Conservation (phyloP, 257 asterid genomes). For the Gentiana straminea region DNA sequence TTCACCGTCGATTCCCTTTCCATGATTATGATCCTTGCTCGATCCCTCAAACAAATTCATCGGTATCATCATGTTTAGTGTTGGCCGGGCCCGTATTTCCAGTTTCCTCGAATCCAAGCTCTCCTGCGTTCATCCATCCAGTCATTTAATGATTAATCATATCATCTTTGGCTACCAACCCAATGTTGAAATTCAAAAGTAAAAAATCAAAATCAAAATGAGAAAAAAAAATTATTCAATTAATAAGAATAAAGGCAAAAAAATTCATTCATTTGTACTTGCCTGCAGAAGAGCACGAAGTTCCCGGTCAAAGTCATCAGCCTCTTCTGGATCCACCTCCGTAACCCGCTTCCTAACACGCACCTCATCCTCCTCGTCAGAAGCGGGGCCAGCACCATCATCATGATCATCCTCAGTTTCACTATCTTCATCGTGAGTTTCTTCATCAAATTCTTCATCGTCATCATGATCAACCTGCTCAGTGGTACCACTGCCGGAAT, state of each 20-base stretch:
- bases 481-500: constrained; percentile 76
- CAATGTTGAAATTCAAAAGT: not conserved
- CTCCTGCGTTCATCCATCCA: constrained; percentile 36
- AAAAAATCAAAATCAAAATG: not conserved
- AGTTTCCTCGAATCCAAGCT: constrained; percentile 95
- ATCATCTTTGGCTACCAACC: too few relatives aligned
- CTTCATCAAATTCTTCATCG: constrained; percentile 60
- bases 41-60: constrained; percentile 84
- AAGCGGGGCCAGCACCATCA: constrained; percentile 57
- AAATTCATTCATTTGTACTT: constrained; percentile 12
- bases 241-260: not conserved
- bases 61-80: constrained; percentile 86
- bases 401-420: constrained; percentile 76
- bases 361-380: constrained; percentile 87
- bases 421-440: constrained; percentile 54
- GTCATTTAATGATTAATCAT: not conserved
- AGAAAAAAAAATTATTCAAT: not conserved
- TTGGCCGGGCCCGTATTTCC: constrained; percentile 81
- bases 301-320: constrained; percentile 88
- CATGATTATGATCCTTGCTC: constrained; percentile 49
- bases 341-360: constrained; percentile 86
- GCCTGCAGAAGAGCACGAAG: constrained; percentile 95
- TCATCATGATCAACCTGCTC: constrained; percentile 57
- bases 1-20: constrained; percentile 62
- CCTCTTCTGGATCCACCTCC: constrained; percentile 76